Evolutionary conservation across 139 green algal genomes (phyloP).

Genomic region (Picochlorum sp.): DNA sequence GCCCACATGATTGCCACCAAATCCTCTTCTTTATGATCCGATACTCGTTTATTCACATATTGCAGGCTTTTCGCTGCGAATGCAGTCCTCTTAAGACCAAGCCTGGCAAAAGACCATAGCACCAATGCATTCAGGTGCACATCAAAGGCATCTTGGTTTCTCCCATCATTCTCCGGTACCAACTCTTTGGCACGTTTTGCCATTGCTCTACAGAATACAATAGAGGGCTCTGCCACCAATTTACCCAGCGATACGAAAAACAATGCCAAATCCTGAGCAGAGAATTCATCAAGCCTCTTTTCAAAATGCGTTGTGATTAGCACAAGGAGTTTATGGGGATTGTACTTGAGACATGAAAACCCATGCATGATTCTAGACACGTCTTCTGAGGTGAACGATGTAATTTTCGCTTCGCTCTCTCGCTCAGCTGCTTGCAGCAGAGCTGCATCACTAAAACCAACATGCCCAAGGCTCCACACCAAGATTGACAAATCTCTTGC

Average conservation of each 20-base stretch:
- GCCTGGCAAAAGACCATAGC: neutral
- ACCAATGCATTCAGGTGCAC: slow-evolving; percentile 1
- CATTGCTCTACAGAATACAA: neutral
- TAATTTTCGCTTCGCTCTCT: neutral
- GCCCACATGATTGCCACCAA: neutral
- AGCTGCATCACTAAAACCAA: neutral
- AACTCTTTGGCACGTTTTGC: neutral
- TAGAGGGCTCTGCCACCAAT: neutral
- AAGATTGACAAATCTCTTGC: slow-evolving; percentile 16
- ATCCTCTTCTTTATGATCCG: neutral
- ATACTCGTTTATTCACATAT: neutral
- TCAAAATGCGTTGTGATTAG: neutral
- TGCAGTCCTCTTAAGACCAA: neutral
- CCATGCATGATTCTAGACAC: slow-evolving; percentile 7
- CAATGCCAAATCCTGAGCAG: slow-evolving; percentile 3
- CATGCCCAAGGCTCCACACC: slow-evolving; percentile 9
- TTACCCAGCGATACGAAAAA: slow-evolving; percentile 2
- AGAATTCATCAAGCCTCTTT: neutral
- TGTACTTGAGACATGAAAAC: slow-evolving; percentile 1
- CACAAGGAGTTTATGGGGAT: neutral
- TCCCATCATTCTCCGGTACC: neutral
- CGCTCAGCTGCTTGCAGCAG: slow-evolving; percentile 2
- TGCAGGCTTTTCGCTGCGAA: neutral
- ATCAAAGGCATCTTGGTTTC: neutral
- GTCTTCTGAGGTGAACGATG: neutral